Base-by-base conservation (phyloP, 2,329 filamentous ascomycete genomes). In the Aspergillus felis region DNA sequence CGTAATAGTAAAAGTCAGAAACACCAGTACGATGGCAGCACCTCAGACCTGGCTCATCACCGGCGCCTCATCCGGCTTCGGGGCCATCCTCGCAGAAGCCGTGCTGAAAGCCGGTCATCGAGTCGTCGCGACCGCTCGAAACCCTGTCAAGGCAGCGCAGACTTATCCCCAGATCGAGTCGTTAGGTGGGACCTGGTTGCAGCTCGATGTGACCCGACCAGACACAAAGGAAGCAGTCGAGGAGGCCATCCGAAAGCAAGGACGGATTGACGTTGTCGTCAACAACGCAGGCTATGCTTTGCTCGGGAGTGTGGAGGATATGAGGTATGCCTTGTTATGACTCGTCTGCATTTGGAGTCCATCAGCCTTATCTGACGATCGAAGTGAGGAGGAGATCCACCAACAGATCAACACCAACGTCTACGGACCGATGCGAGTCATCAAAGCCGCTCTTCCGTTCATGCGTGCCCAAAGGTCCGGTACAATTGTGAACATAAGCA, bases 11-110 rank as follows among this genome's bases (percentile, higher is more conserved):
- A 4, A 22, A 10, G 41, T 44, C 41, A 22, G 24, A 35, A 32
- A 35, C 4, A 47, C 44, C 29, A 7, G 8, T 29, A 35, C 20
- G 12, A 51, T 51, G 50, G 28, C 50, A 48, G 35, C 20, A 20
- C 38, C 27, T 27, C 56, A 41, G 22, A 75, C 81, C 29, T 84
- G 82, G 81, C 78, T 85, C 69, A 79, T 84, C 64, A 79, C 78
- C 10, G 82, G 80, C 27, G 76, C 76, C 49, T 81, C 80, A 24
- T 81, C 77, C 20, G 82, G 82, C 52, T 79, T 84, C 57, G 82
- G 82, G 6, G 70, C 71, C 4, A 68, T 72, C 6, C 78, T 84
- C 28, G 76, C 77, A 29, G 64, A 74, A 29, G 64, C 71, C 10
- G 78, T 81, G 1, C 73, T 84, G 5, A 65, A 69, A 2, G 73